These are phyloP conservation scores for Crotalaria pallida DNA, from an alignment of 306 rosid species.

Conservation along the genomic window DNA sequence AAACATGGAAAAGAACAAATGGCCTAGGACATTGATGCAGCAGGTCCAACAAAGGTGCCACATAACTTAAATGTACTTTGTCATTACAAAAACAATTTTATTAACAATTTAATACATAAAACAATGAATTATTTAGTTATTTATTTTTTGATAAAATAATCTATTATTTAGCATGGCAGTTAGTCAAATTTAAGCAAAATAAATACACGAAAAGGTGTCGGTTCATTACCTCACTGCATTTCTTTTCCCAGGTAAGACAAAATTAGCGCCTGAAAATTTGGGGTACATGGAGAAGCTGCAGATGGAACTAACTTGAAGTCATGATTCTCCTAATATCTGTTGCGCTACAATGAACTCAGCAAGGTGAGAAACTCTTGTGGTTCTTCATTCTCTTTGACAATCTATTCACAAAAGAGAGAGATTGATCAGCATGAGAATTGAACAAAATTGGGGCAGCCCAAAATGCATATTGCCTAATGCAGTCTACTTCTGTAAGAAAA, in stretches of 20 bases:
- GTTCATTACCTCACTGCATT: slow-evolving; percentile 47
- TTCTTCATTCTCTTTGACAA: slow-evolving; percentile 77
- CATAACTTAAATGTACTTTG: neutral
- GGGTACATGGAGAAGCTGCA: slow-evolving; percentile 31
- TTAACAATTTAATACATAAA: no score
- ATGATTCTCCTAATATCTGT: slow-evolving; percentile 14
- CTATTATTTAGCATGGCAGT: neutral
- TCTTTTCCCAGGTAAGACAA: slow-evolving; percentile 28
- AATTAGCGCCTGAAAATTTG: slow-evolving; percentile 29
- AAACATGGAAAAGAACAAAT: neutral
- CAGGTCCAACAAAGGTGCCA: neutral
- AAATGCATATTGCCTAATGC: neutral
- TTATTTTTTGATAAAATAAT: neutral
- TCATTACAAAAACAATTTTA: neutral
- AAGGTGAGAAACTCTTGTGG: slow-evolving; percentile 60
- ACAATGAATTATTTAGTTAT: no score
- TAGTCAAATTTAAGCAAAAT: neutral
- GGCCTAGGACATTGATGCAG: neutral
- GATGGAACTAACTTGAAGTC: slow-evolving; percentile 24
- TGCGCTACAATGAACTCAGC: slow-evolving; percentile 51
- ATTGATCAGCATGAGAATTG: slow-evolving; percentile 14
- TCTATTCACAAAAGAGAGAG: slow-evolving; percentile 39
- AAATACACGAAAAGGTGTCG: neutral
- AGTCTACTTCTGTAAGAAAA: neutral
- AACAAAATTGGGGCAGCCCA: neutral